Base-by-base conservation (phyloP, 805 yeast genomes). In the Pichia deserticola region DNA sequence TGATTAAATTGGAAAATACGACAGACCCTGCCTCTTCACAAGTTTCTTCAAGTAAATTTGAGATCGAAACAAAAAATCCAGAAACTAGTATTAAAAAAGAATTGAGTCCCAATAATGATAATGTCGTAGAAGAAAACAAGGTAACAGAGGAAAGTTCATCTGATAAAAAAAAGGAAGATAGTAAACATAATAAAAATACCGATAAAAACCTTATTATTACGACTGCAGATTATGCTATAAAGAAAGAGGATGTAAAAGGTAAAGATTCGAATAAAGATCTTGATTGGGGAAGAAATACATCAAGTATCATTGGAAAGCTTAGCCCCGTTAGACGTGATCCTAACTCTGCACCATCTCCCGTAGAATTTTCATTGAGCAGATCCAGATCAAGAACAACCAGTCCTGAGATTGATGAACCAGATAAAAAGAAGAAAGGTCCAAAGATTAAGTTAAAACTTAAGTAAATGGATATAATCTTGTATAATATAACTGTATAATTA, bases 401-500 rank as follows among this genome's bases (percentile, higher is more conserved):
- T 32, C 33, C 46, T 12, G 39, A 33, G 11, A 37, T 20, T 39
- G 39, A 25, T 7, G 45, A 33, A 36, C 36, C n/a, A 36, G 38
- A 30, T 40, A 51, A 36, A 13, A 40, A 39, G n/a, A 38, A 36
- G 10, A 34, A 49, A 27, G 42, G 43, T 20, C 56, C 56, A 12
- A 58, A 57, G 39, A 54, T 59, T 27, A 60, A 58, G 34, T 33
- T 58, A 30, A 58, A 49, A 43, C 48, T 59, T 11, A 59, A 55
- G 42, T 57, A 54, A 29, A 3, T 33, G 6, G 5, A 8, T 25
- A 6, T 2, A 29, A 20, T 10, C 34, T 42, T 43, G 45, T 43
- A 43, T 25, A 35, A 35, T 43, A 43, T 43, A 15, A 27, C 27
- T 43, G 45, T 43, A 43, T 27, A 8, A 40, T 28, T 40, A 40